Evolutionary conservation across 1,284 basidiomycete genomes (phyloP), one percentile per base, ranked within the genome.

Genomic region (Inonotus hispidus): DNA sequence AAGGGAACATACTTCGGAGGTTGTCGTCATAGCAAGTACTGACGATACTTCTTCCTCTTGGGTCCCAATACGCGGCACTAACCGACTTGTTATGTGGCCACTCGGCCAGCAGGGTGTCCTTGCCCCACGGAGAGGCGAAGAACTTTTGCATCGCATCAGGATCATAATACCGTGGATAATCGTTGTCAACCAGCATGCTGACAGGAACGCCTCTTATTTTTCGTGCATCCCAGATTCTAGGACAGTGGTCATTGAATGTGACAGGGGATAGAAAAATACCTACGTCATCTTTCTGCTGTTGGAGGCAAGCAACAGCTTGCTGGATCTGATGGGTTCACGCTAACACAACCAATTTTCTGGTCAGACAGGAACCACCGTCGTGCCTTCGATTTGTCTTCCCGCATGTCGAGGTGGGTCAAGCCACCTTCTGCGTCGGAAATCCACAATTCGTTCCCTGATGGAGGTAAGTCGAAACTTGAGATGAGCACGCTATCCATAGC

Each of bases 1-100:
- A 21, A 25, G 13, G 8, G 27, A 13, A 75, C 86, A 66, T 68
- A 91, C 90, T 66, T 67, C 88, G 77, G 39, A 92, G 66, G 1
- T 79, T 81, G 72, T 92, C 84, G 66, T 92, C 90, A 67, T 92
- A 92, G 68, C 84, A 84, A 4, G 90, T 92, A 71, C 88, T 91
- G 43, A 92, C 83, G 63, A 92, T 84, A 55, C 82, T 78, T 38
- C 85, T 79, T 11, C 90, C 90, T 60, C 84, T 76, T 6, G 88
- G 82, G 69, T 92, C 89, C 90, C 90, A 92, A 66, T 86, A 92
- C 0, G 87, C 90, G 8, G 90, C 84, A 65, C 85, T 91, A 46
- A 84, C 88, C 19, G 87, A 87, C 70, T 89, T 88, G 57, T 82
- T 79, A 68, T 92, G 90, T 11, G 71, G 70, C 78, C 82, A 88